Evolutionary conservation across 2,329 filamentous ascomycete genomes (phyloP).

Genomic region (Apiospora phragmitis): DNA sequence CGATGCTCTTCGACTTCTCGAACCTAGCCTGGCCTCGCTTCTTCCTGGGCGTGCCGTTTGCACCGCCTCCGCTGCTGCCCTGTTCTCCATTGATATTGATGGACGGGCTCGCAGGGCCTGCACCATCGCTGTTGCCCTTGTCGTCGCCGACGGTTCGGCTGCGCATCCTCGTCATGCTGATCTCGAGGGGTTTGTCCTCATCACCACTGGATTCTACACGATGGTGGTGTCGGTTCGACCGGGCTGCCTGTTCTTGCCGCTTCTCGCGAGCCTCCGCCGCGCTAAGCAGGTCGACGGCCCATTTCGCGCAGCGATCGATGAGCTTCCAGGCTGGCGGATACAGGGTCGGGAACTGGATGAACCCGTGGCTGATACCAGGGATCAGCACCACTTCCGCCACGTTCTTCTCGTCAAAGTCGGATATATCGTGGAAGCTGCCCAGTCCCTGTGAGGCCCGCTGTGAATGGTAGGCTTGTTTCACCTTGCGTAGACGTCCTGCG

Average conservation of each 20-base stretch:
- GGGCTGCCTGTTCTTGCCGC: slow-evolving; percentile 22
- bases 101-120: slow-evolving; percentile 15
- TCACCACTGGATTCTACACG: slow-evolving; percentile 69
- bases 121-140: slow-evolving; percentile 8
- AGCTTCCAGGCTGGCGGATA: slow-evolving; percentile 91
- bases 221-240: slow-evolving; percentile 43
- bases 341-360: slow-evolving; percentile 84
- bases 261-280: slow-evolving; percentile 45
- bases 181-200: slow-evolving; percentile 81
- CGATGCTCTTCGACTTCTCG: slow-evolving; percentile 45
- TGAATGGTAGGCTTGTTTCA: slow-evolving; percentile 60
- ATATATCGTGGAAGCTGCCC: slow-evolving; percentile 44
- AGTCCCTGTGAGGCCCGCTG: slow-evolving; percentile 55
- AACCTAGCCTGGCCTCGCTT: slow-evolving; percentile 26
- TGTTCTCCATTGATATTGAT: slow-evolving; percentile 18
- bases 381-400: slow-evolving; percentile 82
- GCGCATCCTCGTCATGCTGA: slow-evolving; percentile 60
- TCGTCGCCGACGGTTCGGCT: slow-evolving; percentile 33
- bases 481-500: slow-evolving; percentile 81
- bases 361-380: slow-evolving; percentile 89
- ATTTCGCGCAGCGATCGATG: slow-evolving; percentile 74
- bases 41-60: slow-evolving; percentile 23
- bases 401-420: slow-evolving; percentile 70
- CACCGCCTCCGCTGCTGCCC: slow-evolving; percentile 15
- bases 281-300: slow-evolving; percentile 78